Conservation (phyloP, 805 yeast genomes). For the Nakazawaea siamensis region DNA sequence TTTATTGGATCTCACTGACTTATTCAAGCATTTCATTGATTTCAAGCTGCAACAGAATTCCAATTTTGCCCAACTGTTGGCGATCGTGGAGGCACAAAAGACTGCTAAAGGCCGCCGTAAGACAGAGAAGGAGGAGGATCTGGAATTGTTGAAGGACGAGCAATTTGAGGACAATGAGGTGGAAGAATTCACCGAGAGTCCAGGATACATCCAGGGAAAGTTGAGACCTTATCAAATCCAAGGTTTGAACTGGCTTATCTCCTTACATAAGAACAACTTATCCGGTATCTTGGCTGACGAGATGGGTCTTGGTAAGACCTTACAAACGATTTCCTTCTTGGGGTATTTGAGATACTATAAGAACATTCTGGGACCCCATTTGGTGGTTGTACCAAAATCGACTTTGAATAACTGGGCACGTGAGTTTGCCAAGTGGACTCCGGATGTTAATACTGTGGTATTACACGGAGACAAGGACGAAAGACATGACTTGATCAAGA, state of each 20-base stretch:
- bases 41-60: constrained; percentile 58
- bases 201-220: constrained; percentile 47
- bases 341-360: constrained; percentile 63
- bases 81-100: constrained; percentile 23
- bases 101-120: constrained; percentile 30
- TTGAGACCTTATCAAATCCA: constrained; percentile 72
- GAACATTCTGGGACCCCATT: constrained; percentile 59
- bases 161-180: constrained; percentile 25
- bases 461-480: constrained; percentile 70
- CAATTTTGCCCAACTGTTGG: constrained; percentile 42
- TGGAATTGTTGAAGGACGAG: constrained; percentile 58
- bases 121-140: constrained; percentile 75
- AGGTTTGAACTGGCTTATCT: constrained; percentile 67
- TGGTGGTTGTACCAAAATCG: constrained; percentile 73
- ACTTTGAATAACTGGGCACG: constrained; percentile 77
- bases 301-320: constrained; percentile 80
- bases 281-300: constrained; percentile 80
- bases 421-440: constrained; percentile 74
- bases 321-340: constrained; percentile 70
- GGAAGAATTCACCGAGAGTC: constrained; percentile 43
- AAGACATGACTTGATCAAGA: constrained; percentile 45
- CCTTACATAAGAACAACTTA: constrained; percentile 57
- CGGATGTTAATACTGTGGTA: constrained; percentile 63
- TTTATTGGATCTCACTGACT: constrained; percentile 53
- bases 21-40: constrained; percentile 63